Conservation (phyloP, 768 basidiomycete species). For the Terana coerulea region DNA sequence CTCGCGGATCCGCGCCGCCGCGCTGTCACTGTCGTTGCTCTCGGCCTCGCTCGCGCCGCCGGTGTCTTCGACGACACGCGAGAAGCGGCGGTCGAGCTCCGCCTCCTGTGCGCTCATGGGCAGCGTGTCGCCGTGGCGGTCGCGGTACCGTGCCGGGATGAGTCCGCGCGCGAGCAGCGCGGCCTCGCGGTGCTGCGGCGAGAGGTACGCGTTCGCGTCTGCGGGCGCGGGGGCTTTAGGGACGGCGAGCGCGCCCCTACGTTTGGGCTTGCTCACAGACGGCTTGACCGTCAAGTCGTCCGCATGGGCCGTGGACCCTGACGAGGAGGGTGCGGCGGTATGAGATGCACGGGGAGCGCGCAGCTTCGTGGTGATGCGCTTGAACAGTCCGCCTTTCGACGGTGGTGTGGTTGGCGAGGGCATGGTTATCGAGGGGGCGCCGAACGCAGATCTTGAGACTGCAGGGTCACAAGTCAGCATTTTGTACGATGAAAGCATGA, state of each 20-base stretch:
- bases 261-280: neutral
- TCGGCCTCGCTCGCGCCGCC: neutral
- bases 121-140: constrained; percentile 6
- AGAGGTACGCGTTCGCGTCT: constrained; percentile 7
- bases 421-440: neutral
- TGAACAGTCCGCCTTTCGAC: constrained; percentile 11
- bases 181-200: constrained; percentile 34
- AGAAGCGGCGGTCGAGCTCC: constrained; percentile 7
- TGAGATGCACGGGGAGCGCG: constrained; percentile 3
- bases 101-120: constrained; percentile 16
- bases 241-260: neutral
- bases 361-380: constrained; percentile 13
- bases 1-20: constrained; percentile 2
- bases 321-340: neutral
- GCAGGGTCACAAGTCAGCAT: constrained; percentile 4
- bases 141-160: constrained; percentile 31
- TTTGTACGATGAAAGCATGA: neutral
- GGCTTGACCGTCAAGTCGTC: neutral
- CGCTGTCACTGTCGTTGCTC: constrained; percentile 2
- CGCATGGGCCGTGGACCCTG: neutral
- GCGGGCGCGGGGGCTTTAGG: constrained; percentile 3
- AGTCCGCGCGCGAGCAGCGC: constrained; percentile 61
- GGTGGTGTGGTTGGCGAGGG: neutral
- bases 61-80: neutral
- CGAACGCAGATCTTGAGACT: neutral